Percentiles rank a stretch among this genome's conserved stretches.
Conservation (phyloP, 202 grass and related monocot genomes). For the Carex arenaria region DNA sequence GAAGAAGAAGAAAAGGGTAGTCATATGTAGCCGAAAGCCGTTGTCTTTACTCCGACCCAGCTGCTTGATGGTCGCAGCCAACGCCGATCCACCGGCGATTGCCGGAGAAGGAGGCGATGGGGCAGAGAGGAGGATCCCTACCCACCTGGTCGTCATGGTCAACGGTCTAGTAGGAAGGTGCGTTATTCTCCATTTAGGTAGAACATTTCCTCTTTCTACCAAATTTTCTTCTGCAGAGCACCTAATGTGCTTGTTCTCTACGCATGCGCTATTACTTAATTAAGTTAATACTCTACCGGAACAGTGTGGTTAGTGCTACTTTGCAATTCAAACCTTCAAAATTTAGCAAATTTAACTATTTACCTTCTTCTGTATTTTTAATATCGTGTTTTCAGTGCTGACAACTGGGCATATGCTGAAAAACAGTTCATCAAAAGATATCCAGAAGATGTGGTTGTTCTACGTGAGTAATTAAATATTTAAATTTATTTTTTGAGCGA, state of each 20-base stretch:
- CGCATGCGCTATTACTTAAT: background rate
- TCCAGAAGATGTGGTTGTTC: slow-evolving; percentile 75
- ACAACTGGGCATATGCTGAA: slow-evolving; percentile 60
- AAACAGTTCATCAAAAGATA: slow-evolving; percentile 79
- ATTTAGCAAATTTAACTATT: slow-evolving; percentile 16
- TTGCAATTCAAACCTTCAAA: background rate
- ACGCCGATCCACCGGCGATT: slow-evolving; percentile 22
- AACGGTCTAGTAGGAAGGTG: slow-evolving; percentile 89
- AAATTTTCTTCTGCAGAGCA: background rate
- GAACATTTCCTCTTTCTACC: background rate
- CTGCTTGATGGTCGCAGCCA: slow-evolving; percentile 48
- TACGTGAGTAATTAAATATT: slow-evolving; percentile 46
- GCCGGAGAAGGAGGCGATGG: slow-evolving; percentile 19
- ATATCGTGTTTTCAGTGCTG: slow-evolving; percentile 60
- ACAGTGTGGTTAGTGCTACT: background rate
- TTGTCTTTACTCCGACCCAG: slow-evolving; percentile 40
- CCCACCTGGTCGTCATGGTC: slow-evolving; percentile 77
- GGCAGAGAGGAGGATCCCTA: slow-evolving; percentile 29
- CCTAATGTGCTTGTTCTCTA: background rate
- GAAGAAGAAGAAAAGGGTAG: slow-evolving; percentile 4
- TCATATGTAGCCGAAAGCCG: slow-evolving; percentile 5
- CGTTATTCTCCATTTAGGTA: background rate
- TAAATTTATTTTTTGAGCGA: background rate
- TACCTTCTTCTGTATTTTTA: background rate
- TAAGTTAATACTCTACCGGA: no score